Evolutionary conservation across 306 rosid species (phyloP).

Genomic region (Hippophae tibetana): DNA sequence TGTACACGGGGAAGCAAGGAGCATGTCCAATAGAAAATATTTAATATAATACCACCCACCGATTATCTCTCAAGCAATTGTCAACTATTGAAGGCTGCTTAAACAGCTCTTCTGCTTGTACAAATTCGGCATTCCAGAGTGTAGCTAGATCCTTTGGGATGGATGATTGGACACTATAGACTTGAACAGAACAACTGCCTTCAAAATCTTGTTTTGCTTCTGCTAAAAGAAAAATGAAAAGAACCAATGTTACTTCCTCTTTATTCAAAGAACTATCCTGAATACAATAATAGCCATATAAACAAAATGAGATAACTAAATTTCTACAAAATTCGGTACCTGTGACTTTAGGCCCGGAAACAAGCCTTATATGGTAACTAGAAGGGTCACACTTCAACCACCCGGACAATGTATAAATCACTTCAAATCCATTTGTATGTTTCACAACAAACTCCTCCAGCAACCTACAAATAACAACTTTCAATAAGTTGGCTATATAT

Average conservation of each 20-base stretch:
- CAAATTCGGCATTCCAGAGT: constrained; percentile 84
- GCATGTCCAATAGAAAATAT: not conserved
- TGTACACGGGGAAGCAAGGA: no score
- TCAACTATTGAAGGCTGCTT: constrained; percentile 56
- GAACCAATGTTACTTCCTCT: constrained; percentile 13
- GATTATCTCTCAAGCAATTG: constrained; percentile 92
- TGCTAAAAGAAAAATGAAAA: constrained; percentile 31
- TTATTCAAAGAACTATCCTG: constrained; percentile 8
- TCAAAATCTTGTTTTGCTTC: constrained; percentile 79
- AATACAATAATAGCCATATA: not conserved
- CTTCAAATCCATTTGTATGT: constrained; percentile 57
- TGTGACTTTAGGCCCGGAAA: constrained; percentile 55
- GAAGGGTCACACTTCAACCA: constrained; percentile 62
- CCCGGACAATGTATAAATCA: constrained; percentile 74
- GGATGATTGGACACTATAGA: constrained; percentile 86
- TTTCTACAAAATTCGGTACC: constrained; percentile 20
- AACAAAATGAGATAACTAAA: not conserved
- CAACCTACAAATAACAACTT: constrained; percentile 43
- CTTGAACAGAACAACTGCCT: constrained; percentile 73
- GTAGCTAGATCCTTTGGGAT: constrained; percentile 87
- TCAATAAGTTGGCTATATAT: constrained; percentile 12
- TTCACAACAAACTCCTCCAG: constrained; percentile 75
- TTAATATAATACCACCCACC: constrained; percentile 30
- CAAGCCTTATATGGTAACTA: constrained; percentile 69
- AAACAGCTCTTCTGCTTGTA: constrained; percentile 91